Evolutionary conservation across 2,329 filamentous ascomycete species (phyloP).

Genomic region (Botrytis hyacinthi): DNA sequence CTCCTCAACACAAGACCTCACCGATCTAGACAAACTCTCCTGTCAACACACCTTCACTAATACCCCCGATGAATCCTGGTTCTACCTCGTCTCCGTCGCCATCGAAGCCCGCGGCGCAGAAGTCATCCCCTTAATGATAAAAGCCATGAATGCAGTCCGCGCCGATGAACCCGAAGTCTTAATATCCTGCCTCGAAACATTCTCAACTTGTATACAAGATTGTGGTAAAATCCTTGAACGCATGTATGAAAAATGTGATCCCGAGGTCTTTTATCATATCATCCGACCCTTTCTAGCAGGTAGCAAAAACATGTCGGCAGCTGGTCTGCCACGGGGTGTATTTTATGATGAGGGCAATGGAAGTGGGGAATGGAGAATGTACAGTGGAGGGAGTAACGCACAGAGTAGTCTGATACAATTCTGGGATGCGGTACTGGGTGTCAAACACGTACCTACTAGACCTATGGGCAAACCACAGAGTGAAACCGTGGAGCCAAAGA

Average conservation of each 20-base stretch:
- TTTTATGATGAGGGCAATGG: slow-evolving; percentile 76
- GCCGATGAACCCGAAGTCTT: slow-evolving; percentile 59
- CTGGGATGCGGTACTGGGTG: slow-evolving; percentile 81
- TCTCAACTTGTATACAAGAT: slow-evolving; percentile 66
- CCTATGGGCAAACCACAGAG: slow-evolving; percentile 31
- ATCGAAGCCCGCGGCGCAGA: slow-evolving; percentile 80
- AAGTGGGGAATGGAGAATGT: slow-evolving; percentile 67
- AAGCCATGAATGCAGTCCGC: slow-evolving; percentile 69
- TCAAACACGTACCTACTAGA: slow-evolving; percentile 62
- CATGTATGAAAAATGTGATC: slow-evolving; percentile 89
- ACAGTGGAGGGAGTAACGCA: slow-evolving; percentile 88
- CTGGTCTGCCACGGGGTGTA: slow-evolving; percentile 78
- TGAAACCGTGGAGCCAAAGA: slow-evolving; percentile 27
- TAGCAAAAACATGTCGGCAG: slow-evolving; percentile 86
- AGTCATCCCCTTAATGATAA: slow-evolving; percentile 74
- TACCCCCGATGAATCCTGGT: slow-evolving; percentile 90
- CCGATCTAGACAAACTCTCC: slow-evolving; percentile 60
- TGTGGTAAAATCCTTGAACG: slow-evolving; percentile 67
- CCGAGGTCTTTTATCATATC: slow-evolving; percentile 82
- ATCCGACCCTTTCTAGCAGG: slow-evolving; percentile 88
- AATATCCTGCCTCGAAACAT: slow-evolving; percentile 59
- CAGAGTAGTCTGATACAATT: slow-evolving; percentile 93
- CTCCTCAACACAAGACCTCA: slow-evolving; percentile 36
- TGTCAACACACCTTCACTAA: slow-evolving; percentile 83
- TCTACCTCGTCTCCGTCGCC: slow-evolving; percentile 83